Conservation (phyloP, 345 rosid species). For the Lepidium africanum region DNA sequence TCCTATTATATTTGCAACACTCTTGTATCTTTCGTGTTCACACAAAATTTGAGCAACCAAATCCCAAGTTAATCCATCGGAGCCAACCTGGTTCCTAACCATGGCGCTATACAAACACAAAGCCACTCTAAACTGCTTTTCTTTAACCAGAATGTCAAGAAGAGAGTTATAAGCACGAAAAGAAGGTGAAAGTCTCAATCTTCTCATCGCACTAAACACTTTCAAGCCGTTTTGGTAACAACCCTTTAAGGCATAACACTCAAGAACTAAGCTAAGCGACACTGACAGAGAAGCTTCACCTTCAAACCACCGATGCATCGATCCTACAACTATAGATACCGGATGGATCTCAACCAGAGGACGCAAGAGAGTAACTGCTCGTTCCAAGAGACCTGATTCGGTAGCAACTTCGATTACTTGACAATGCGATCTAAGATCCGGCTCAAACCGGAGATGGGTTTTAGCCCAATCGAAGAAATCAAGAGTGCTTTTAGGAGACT, state of each 20-base stretch:
- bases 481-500: conserved; percentile 37
- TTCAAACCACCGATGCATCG: conserved; percentile 42
- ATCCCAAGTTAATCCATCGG: conserved; percentile 45
- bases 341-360: conserved; percentile 36
- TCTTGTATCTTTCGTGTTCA: conserved; percentile 38
- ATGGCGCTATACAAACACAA: conserved; percentile 52
- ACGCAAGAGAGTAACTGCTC: conserved; percentile 32
- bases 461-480: conserved; percentile 53
- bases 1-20: conserved; percentile 39
- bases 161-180: conserved; percentile 37
- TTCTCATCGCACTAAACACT: conserved; percentile 36
- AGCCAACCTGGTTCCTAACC: conserved; percentile 34
- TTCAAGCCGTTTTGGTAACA: conserved; percentile 36
- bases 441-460: conserved; percentile 41
- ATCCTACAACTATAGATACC: conserved; percentile 21
- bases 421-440: conserved; percentile 50
- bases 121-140: conserved; percentile 31
- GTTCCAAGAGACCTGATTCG: conserved; percentile 27
- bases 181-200: conserved; percentile 33
- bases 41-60: conserved; percentile 43
- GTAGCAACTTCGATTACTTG: conserved; percentile 29
- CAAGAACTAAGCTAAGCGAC: conserved; percentile 39
- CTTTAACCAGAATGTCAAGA: conserved; percentile 41
- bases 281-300: conserved; percentile 26
- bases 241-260: conserved; percentile 37